Evolutionary conservation across 805 yeast genomes (phyloP).

Genomic region (Lachancea kluyveri): DNA sequence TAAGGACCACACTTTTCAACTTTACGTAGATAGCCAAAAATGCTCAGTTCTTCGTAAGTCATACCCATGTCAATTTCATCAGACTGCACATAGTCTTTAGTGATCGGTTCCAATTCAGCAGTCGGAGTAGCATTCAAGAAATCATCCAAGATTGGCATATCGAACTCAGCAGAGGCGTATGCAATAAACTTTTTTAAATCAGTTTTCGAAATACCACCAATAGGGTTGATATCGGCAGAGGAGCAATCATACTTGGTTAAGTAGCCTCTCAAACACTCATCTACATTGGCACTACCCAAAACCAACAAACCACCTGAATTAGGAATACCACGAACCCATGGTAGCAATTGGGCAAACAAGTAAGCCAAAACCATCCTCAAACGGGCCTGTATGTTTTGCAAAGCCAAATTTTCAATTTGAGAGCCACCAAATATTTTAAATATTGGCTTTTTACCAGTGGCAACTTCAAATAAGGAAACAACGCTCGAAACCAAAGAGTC

Average conservation of each 20-base stretch:
- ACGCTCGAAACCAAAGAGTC: constrained; percentile 75
- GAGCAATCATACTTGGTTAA: constrained; percentile 96
- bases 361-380: constrained; percentile 92
- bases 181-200: constrained; percentile 82
- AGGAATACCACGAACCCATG: constrained; percentile 80
- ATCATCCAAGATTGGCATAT: constrained; percentile 68
- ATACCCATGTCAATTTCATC: constrained; percentile 99
- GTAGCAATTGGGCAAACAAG: constrained; percentile 86
- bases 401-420: constrained; percentile 82
- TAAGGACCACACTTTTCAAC: constrained; percentile 95
- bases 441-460: constrained; percentile 85
- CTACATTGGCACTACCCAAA: constrained; percentile 94
- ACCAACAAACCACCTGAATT: constrained; percentile 71
- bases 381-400: constrained; percentile 96
- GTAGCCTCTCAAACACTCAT: constrained; percentile 93
- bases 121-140: constrained; percentile 93
- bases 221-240: constrained; percentile 95
- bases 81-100: constrained; percentile 85
- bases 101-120: constrained; percentile 96
- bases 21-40: constrained; percentile 86
- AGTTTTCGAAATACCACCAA: constrained; percentile 96
- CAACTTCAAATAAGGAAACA: constrained; percentile 69
- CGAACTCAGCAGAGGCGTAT: constrained; percentile 65
- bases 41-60: constrained; percentile 88
- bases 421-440: constrained; percentile 93